Percentiles rank a stretch among this genome's conserved stretches.
These are phyloP conservation scores for Cyclotella choctawhatcheeana DNA, from an alignment of 108 stramenopile genomes.

Conservation along the genomic window DNA sequence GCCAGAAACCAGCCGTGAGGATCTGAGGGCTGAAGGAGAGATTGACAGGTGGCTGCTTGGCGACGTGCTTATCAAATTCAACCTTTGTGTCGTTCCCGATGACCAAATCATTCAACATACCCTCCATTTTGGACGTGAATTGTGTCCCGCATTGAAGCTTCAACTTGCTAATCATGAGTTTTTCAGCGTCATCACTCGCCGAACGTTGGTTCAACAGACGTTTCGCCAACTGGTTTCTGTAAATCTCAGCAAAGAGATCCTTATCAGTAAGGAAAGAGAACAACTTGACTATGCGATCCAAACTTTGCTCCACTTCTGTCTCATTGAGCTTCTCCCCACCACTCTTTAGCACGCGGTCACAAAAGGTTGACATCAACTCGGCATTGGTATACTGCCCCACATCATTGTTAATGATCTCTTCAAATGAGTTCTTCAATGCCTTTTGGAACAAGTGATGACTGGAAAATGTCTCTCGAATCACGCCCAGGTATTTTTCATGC, in stretches of 20 bases:
- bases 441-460: conserved; percentile 97
- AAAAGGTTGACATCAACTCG: conserved; percentile 97
- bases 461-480: conserved; percentile 92
- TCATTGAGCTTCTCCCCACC: conserved; percentile 98
- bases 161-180: conserved; percentile 98
- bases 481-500: conserved; percentile 94
- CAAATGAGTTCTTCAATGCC: conserved; percentile 99
- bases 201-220: conserved; percentile 97
- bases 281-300: conserved; percentile 95
- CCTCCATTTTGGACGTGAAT: conserved; percentile 99
- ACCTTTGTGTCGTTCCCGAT: conserved; percentile 93
- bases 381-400: conserved; percentile 97
- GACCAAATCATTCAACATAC: conserved; percentile 98
- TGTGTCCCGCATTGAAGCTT: conserved; percentile 99
- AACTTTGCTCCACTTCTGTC: conserved; percentile 90
- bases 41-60: conserved; percentile 59
- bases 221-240: conserved; percentile 97
- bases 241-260: conserved; percentile 99
- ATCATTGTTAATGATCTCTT: conserved; percentile 96
- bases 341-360: conserved; percentile 98
- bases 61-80: conserved; percentile 88
- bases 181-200: conserved; percentile 97
- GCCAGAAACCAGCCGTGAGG: conserved; percentile 99
- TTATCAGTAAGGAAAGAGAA: conserved; percentile 99
- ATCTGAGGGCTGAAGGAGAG: conserved; percentile 94